A percentile compares a stretch with the other conserved stretches of the same genome.
Conservation (phyloP, 2,329 filamentous ascomycete species). For the Hymenoscyphus repandus region DNA sequence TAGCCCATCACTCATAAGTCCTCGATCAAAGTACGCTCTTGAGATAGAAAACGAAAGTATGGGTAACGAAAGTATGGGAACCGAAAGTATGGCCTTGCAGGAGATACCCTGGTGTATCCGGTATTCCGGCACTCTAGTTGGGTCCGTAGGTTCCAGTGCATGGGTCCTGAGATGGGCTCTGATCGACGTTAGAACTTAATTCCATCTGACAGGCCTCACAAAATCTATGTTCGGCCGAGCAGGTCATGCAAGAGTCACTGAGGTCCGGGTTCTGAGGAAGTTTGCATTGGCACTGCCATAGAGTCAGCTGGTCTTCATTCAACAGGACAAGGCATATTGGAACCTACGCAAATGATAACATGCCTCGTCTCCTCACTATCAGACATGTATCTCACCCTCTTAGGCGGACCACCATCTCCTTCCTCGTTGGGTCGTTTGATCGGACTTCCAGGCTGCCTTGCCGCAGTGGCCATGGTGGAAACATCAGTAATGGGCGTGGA, state of each 20-base stretch:
- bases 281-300: slow-evolving; percentile 12
- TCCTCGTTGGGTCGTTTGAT: no score
- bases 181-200: background rate
- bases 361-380: background rate
- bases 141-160: background rate
- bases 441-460: background rate
- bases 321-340: background rate
- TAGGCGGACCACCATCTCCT: no score
- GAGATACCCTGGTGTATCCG: background rate
- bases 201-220: slow-evolving; percentile 11
- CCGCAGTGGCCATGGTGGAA: background rate
- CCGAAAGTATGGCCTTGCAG: no score
- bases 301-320: background rate
- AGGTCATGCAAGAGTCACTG: slow-evolving; percentile 11
- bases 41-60: no score
- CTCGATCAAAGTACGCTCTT: no score
- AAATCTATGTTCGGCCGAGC: slow-evolving; percentile 13
- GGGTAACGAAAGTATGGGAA: no score
- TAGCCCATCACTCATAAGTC: no score
- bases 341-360: background rate
- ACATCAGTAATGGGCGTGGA: background rate
- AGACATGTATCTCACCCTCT: background rate
- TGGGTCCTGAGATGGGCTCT: background rate
- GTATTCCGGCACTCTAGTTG: background rate
- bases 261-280: slow-evolving; percentile 13